These are phyloP conservation scores for Pyrus hybrid DNA, from an alignment of 331 rosid species.

Conservation along the genomic window DNA sequence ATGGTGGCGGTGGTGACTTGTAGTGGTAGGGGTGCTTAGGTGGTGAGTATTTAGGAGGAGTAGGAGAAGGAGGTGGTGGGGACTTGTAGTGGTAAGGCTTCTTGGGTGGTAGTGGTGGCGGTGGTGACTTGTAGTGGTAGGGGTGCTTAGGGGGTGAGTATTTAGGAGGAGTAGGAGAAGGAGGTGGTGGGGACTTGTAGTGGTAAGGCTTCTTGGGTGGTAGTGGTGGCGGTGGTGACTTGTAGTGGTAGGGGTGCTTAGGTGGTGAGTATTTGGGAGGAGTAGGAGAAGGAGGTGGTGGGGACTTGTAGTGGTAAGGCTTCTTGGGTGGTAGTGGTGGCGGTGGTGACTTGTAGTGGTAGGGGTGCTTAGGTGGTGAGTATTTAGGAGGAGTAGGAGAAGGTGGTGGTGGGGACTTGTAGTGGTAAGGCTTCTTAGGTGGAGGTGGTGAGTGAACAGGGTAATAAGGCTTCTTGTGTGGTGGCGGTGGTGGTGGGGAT, in stretches of 20 bases:
- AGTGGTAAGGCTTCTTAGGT: background rate
- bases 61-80: background rate
- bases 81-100: background rate
- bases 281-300: background rate
- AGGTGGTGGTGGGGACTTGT: background rate
- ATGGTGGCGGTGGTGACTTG: slow-evolving; percentile 3
- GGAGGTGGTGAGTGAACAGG: background rate
- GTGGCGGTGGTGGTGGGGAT: background rate
- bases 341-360: too few species aligned
- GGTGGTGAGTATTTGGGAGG: background rate
- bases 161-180: background rate
- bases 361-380: too few species aligned
- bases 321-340: too few species aligned
- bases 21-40: background rate
- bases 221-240: background rate
- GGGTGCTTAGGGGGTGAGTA: background rate
- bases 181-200: slow-evolving; percentile 1
- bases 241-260: background rate
- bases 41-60: background rate
- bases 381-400: background rate
- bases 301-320: too few species aligned
- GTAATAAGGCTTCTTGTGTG: background rate
- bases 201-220: background rate
- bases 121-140: background rate
- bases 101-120: background rate